Base-by-base conservation (phyloP, 1,284 basidiomycete species). In the Takashimella tepidaria region DNA sequence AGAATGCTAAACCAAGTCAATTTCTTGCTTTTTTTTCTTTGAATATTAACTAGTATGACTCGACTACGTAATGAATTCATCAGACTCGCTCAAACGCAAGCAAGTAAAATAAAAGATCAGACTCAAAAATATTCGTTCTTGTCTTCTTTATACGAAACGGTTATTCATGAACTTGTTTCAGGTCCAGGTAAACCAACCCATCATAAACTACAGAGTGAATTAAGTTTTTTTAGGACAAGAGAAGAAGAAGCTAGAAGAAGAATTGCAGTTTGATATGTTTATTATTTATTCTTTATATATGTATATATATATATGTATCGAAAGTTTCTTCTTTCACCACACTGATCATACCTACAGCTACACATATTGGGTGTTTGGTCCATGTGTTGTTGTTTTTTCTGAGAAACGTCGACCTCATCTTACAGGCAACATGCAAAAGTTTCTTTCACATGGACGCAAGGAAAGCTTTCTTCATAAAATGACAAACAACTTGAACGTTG, bases 1-100 rank as follows among this genome's bases (percentile, higher is more conserved):
- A 21, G 19, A n/a, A n/a, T n/a, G n/a, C n/a, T n/a, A n/a, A n/a
- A n/a, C n/a, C n/a, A n/a, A n/a, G n/a, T n/a, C n/a, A n/a, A n/a
- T n/a, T n/a, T n/a, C n/a, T n/a, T n/a, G n/a, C n/a, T n/a, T n/a
- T n/a, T n/a, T n/a, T n/a, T n/a, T n/a, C n/a, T n/a, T n/a, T n/a
- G n/a, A n/a, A n/a, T n/a, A n/a, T n/a, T n/a, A n/a, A n/a, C n/a
- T 57, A 96, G 92, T 67, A 78, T 93, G 54, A 77, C 85, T n/a
- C 86, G 90, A n/a, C 73, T 96, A 49, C 83, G 91, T 41, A 83
- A 85, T 63, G 92, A 95, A 72, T 72, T 95, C n/a, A 80, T 84
- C 45, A 87, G 86, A 59, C 78, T 95, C n/a, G 82, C 92, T 55
- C 72, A 80, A 31, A 79, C 80, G 21, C 89, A 93, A 69, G 82